Evolutionary conservation across 78 protist genomes (phyloP).

Genomic region (Pigoraptor vietnamica): DNA sequence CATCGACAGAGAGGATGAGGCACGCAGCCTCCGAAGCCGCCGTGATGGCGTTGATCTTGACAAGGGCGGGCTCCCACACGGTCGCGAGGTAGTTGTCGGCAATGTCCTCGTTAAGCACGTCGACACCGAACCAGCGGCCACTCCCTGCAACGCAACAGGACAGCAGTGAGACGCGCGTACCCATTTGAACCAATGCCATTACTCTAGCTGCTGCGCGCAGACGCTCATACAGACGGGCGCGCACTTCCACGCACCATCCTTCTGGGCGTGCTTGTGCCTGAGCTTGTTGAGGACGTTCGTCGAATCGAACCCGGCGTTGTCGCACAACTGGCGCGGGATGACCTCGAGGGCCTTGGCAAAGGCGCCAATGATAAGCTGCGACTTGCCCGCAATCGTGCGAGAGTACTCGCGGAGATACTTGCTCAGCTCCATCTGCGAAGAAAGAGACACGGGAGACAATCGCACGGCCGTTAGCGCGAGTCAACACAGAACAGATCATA

Average conservation of each 20-base stretch:
- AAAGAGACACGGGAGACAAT: too few species aligned
- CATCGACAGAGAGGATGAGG: conserved; percentile 95
- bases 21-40: conserved; percentile 99
- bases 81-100: conserved; percentile 85
- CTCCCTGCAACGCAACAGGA: not conserved
- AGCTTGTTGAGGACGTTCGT: conserved; percentile 96
- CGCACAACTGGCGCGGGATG: conserved; percentile 93
- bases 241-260: not conserved
- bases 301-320: conserved; percentile 98
- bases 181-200: too few species aligned
- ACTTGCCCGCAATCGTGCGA: conserved; percentile 82
- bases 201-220: too few species aligned
- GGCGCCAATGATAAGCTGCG: conserved; percentile 90
- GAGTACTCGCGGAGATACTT: conserved; percentile 72
- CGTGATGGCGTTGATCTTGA: conserved; percentile 89
- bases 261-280: conserved; percentile 83
- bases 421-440: conserved; percentile 70
- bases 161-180: not conserved
- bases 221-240: not conserved
- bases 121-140: conserved; percentile 94
- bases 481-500: not conserved
- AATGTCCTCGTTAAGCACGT: conserved; percentile 87
- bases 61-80: conserved; percentile 97
- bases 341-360: conserved; percentile 96
- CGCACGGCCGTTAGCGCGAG: too few species aligned